Percentiles rank a stretch among this genome's conserved stretches.
Evolutionary conservation across 768 basidiomycete species (phyloP).

Genomic region (Phlegmacium glaucopus): DNA sequence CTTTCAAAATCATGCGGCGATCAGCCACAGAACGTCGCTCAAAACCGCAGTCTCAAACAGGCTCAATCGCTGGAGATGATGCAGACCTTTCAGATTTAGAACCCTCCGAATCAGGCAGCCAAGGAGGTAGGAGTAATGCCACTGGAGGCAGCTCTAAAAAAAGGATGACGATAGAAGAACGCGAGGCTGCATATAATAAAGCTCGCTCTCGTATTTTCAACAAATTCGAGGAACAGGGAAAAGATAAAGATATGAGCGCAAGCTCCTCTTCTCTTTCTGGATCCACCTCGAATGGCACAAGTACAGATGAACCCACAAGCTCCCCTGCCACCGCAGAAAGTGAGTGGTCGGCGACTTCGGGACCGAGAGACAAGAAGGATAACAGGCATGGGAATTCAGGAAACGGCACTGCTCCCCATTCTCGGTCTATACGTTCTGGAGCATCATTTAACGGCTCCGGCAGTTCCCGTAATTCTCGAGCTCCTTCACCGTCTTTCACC

Average conservation of each 20-base stretch:
- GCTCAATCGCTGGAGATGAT: slow-evolving; percentile 73
- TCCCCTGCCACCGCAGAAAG: slow-evolving; percentile 72
- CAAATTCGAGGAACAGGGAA: slow-evolving; percentile 70
- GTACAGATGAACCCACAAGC: slow-evolving; percentile 61
- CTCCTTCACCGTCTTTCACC: slow-evolving; percentile 73
- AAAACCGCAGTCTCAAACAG: slow-evolving; percentile 65
- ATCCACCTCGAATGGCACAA: slow-evolving; percentile 50
- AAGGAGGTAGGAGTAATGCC: slow-evolving; percentile 64
- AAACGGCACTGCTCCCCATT: slow-evolving; percentile 49
- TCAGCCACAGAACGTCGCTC: slow-evolving; percentile 48
- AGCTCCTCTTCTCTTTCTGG: slow-evolving; percentile 67
- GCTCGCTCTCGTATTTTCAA: slow-evolving; percentile 86
- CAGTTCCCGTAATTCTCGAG: slow-evolving; percentile 67
- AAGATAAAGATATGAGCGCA: slow-evolving; percentile 70
- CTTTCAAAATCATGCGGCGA: slow-evolving; percentile 88
- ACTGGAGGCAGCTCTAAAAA: slow-evolving; percentile 63
- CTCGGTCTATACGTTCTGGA: slow-evolving; percentile 55
- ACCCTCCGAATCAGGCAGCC: slow-evolving; percentile 77
- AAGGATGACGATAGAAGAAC: slow-evolving; percentile 77
- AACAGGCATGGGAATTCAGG: slow-evolving; percentile 39
- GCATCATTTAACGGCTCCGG: slow-evolving; percentile 50
- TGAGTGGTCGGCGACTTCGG: slow-evolving; percentile 64
- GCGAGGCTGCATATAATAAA: slow-evolving; percentile 87
- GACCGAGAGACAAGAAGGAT: slow-evolving; percentile 53
- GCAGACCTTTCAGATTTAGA: slow-evolving; percentile 75